Conservation (phyloP, 2,329 filamentous ascomycete genomes). For the Harringtonia aguacate region DNA sequence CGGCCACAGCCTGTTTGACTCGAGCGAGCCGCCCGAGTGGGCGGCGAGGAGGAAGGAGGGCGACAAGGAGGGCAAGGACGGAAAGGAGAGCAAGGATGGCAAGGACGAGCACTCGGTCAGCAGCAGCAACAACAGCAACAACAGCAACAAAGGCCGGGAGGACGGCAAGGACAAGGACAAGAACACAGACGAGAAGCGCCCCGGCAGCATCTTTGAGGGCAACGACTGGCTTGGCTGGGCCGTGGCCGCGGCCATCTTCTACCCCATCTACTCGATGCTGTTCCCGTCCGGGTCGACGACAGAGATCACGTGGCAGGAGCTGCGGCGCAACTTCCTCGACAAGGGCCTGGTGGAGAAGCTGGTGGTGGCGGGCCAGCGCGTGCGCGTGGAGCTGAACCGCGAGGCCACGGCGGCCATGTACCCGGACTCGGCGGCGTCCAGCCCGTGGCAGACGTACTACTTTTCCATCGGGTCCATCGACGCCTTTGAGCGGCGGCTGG, state of each 20-base stretch:
- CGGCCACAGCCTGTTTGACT: conserved; percentile 13
- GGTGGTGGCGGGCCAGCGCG: conserved; percentile 65
- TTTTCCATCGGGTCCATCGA: conserved; percentile 95
- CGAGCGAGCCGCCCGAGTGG: conserved; percentile 13
- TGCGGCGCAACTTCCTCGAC: conserved; percentile 85
- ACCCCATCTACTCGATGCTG: conserved; percentile 28
- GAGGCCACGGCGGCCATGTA: conserved; percentile 64
- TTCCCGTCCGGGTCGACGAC: conserved; percentile 33
- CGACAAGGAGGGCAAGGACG: conserved; percentile 14
- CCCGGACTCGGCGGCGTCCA: conserved; percentile 60
- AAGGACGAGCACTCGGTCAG: conserved; percentile 6
- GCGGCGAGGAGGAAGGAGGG: conserved; percentile 10
- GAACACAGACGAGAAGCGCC: conserved; percentile 20
- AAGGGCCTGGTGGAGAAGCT: conserved; percentile 94
- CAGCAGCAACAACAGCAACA: conserved; percentile 8
- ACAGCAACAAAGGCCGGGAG: conserved; percentile 2
- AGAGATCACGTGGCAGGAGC: conserved; percentile 98
- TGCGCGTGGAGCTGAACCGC: conserved; percentile 65
- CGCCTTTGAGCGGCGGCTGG: conserved; percentile 79
- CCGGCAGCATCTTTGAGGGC: conserved; percentile 17
- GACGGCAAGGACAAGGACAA: conserved; percentile 22
- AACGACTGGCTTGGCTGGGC: conserved; percentile 41
- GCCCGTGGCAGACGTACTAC: conserved; percentile 70
- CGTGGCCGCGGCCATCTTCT: conserved; percentile 33
- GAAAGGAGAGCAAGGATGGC: conserved; percentile 15